These are phyloP conservation scores for Omphalea diandra DNA, from an alignment of 441 rosid species.

Conservation along the genomic window DNA sequence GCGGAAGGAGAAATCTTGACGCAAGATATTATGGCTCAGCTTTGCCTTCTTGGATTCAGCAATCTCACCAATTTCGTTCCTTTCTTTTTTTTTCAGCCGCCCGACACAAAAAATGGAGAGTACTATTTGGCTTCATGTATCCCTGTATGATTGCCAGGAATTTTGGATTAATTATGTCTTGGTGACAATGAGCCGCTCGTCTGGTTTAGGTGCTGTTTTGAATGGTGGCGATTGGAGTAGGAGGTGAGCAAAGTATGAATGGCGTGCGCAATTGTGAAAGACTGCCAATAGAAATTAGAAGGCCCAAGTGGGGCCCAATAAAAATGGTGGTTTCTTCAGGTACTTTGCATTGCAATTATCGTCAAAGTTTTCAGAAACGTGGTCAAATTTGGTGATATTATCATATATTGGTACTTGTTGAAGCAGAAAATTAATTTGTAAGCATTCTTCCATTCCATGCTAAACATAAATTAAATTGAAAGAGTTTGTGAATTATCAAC, in stretches of 20 bases:
- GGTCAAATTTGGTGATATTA: not conserved
- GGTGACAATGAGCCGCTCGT: constrained; percentile 9
- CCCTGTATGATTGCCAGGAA: not conserved
- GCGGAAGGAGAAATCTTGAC: constrained; percentile 1
- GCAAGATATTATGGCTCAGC: not conserved
- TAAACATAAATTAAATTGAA: no score
- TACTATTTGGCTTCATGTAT: constrained; percentile 18
- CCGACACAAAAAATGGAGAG: not conserved
- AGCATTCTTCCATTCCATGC: not conserved
- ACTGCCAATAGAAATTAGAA: constrained; percentile 1
- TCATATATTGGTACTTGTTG: not conserved
- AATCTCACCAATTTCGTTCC: not conserved
- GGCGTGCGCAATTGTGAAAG: not conserved
- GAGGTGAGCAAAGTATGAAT: not conserved
- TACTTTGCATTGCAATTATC: not conserved
- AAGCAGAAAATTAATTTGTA: not conserved
- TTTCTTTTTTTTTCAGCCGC: not conserved
- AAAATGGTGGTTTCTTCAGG: constrained; percentile 3
- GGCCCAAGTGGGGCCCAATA: constrained; percentile 1
- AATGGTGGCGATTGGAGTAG: constrained; percentile 14
- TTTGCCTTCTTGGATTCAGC: constrained; percentile 21
- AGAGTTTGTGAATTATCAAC: no score
- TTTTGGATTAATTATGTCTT: not conserved
- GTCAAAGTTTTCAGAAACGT: not conserved
- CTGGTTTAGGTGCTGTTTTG: not conserved